Percentiles rank a stretch among this genome's conserved stretches.
Conservation (phyloP, 768 basidiomycete species). For the Tylopilus vinaceipallidus region DNA sequence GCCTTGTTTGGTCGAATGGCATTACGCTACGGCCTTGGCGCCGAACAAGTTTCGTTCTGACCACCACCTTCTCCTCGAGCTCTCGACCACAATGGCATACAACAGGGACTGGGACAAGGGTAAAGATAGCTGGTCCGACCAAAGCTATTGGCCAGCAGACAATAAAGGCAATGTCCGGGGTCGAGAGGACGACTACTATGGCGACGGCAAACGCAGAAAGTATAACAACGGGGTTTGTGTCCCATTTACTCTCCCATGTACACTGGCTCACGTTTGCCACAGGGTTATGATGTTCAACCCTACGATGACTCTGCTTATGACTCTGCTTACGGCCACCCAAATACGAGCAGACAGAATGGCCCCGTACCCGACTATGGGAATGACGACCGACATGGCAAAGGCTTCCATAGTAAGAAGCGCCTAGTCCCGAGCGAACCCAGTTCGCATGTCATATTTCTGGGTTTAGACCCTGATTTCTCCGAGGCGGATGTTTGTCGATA, state of each 20-base stretch:
- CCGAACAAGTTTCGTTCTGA: conserved; percentile 17
- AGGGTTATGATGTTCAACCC: conserved; percentile 54
- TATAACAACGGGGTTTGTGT: conserved; percentile 69
- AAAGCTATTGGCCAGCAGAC: conserved; percentile 39
- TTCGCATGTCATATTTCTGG: conserved; percentile 93
- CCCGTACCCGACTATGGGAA: conserved; percentile 47
- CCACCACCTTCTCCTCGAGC: conserved; percentile 22
- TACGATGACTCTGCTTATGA: conserved; percentile 49
- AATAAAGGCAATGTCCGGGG: conserved; percentile 43
- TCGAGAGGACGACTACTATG: conserved; percentile 67
- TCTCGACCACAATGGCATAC: conserved; percentile 52
- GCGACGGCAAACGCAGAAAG: conserved; percentile 77
- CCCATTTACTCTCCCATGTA: neutral
- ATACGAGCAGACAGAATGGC: conserved; percentile 29
- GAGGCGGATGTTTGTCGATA: conserved; percentile 83
- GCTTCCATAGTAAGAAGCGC: conserved; percentile 65
- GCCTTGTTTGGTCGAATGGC: conserved; percentile 25
- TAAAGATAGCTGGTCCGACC: conserved; percentile 58
- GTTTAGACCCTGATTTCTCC: conserved; percentile 87
- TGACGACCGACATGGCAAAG: conserved; percentile 46
- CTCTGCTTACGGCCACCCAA: conserved; percentile 28
- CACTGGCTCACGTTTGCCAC: conserved; percentile 12
- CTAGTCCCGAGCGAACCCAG: conserved; percentile 82
- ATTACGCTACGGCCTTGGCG: conserved; percentile 1
- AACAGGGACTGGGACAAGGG: conserved; percentile 89